Evolutionary conservation across 805 yeast genomes (phyloP), one percentile per base, ranked within the genome.

Genomic region (Yarrowia hollandica): DNA sequence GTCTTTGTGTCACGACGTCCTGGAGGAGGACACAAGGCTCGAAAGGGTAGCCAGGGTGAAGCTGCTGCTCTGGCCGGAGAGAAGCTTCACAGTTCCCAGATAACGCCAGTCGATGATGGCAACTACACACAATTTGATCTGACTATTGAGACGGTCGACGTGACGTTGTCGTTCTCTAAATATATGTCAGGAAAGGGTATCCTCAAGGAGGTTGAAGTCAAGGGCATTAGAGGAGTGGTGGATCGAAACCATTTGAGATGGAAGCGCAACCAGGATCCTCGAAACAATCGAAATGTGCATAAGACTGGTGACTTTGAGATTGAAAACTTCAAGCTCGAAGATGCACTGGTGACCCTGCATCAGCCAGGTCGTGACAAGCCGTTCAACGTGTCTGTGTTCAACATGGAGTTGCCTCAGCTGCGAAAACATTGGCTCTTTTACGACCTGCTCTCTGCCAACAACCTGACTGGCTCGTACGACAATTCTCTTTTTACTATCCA

Each of bases 51-150:
- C 1, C 91, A 85, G 66, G 79, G 82, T 4, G 86, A 79, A 41
- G 91, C 92, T 0, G 81, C 81, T 22, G 85, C 84, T 22, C 48
- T 31, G 5, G 59, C 48, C 6, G 59, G 52, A 3, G 30, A 28
- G 12, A 68, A 66, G 23, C 77, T 72, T 14, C 78, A 73, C 23
- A 74, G 73, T 12, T 14, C 35, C 18, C 26, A 18, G 9, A 16
- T 41, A 1, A 14, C 58, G 2, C 76, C 41, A 0, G 63, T 74
- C 59, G 96, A 74, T 31, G 96, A 90, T 69, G 98, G 97, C 1
- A 94, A 94, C 72, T 94, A 91, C 72, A 92, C 99, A 0, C 99
- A 94, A 70, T 94, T 86, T 70, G 99, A 94, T 71, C 71, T 94
- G 35, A 88, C 96, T 0, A 86, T 94, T 14, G 96, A 92, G 61